Conservation (phyloP, 257 asterid genomes). For the Marsdenia floribunda region DNA sequence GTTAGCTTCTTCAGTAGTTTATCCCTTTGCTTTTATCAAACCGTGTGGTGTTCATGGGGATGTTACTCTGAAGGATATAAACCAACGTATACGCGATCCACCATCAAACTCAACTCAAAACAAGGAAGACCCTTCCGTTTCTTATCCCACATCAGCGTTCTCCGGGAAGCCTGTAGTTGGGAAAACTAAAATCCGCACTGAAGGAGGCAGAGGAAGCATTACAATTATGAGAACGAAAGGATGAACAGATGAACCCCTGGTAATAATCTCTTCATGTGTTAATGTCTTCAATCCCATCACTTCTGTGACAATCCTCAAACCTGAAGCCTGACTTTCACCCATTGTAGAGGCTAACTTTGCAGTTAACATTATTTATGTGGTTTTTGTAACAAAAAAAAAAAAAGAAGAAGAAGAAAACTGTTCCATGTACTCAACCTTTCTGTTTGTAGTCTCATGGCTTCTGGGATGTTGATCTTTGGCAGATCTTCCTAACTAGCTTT, state of each 20-base stretch:
- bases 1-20: slow-evolving; percentile 51
- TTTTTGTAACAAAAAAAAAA: slow-evolving; percentile 7
- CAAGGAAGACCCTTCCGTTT: slow-evolving; percentile 35
- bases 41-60: slow-evolving; percentile 80
- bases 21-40: slow-evolving; percentile 74
- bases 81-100: slow-evolving; percentile 64
- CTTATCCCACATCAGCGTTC: slow-evolving; percentile 72
- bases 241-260: slow-evolving; percentile 19
- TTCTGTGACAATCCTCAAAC: slow-evolving; percentile 5
- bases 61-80: slow-evolving; percentile 80
- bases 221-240: slow-evolving; percentile 84
- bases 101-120: slow-evolving; percentile 40
- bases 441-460: slow-evolving; percentile 12
- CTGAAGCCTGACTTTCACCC: slow-evolving; percentile 8
- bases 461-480: slow-evolving; percentile 24
- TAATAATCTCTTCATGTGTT: slow-evolving; percentile 1
- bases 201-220: slow-evolving; percentile 90
- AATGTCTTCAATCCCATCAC: slow-evolving; percentile 1
- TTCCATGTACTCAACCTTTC: background rate
- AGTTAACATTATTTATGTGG: slow-evolving; percentile 6
- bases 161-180: slow-evolving; percentile 94
- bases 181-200: slow-evolving; percentile 78
- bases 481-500: slow-evolving; percentile 17
- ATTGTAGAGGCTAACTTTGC: slow-evolving; percentile 24
- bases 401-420: no score